These are phyloP conservation scores for Zea mays DNA, from an alignment of 176 grass and related monocot species.

Conservation along the genomic window Zm-B73-REFERENCE-NAM-5.0 NC_050097.1:29557001-29557500, in stretches of 20 bases:
- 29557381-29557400: constrained; percentile 58
- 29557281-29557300: not conserved
- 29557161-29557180: not conserved
- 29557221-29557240: not conserved
- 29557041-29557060: not conserved
- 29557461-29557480: no score
- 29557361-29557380: constrained; percentile 47
- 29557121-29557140: not conserved
- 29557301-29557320: not conserved
- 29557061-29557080: not conserved
- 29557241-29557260: not conserved
- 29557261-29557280: not conserved
- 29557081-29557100: not conserved
- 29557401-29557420: constrained; percentile 62
- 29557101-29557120: not conserved
- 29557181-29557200: not conserved
- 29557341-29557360: constrained; percentile 20
- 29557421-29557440: constrained; percentile 53
- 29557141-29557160: not conserved
- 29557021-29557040: not conserved
- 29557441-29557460: constrained; percentile 38
- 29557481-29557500: no score
- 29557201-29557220: not conserved
- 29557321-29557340: constrained; percentile 17
- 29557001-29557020: not conserved